Conservation (phyloP, 345 rosid species). For the Reutealis trisperma region DNA sequence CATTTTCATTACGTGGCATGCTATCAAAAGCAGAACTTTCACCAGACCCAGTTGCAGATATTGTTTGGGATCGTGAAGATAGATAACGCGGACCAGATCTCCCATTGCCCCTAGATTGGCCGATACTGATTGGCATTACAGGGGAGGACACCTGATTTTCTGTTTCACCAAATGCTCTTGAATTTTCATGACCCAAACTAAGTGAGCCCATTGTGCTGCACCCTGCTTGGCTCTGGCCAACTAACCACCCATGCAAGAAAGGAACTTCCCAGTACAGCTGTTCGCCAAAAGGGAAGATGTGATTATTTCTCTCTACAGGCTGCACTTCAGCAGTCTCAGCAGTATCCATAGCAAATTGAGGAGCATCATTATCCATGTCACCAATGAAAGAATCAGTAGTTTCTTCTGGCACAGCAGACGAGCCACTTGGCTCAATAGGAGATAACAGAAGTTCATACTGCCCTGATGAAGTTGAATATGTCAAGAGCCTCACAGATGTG, state of each 20-base stretch:
- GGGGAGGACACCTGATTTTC: not conserved
- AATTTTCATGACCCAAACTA: conserved; percentile 38
- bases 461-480: conserved; percentile 38
- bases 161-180: not conserved
- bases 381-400: conserved; percentile 29
- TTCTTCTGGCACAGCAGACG: conserved; percentile 33
- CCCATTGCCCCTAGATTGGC: conserved; percentile 49
- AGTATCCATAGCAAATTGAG: conserved; percentile 39
- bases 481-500: conserved; percentile 44
- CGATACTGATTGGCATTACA: conserved; percentile 48
- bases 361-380: conserved; percentile 40
- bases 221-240: conserved; percentile 71
- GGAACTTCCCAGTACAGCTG: conserved; percentile 63
- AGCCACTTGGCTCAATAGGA: conserved; percentile 48
- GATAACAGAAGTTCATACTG: conserved; percentile 36
- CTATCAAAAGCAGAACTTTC: conserved; percentile 74
- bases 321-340: conserved; percentile 70
- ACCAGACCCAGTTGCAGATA: conserved; percentile 43
- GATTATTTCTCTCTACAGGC: conserved; percentile 48
- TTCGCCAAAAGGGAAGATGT: conserved; percentile 50
- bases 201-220: conserved; percentile 42
- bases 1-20: conserved; percentile 37
- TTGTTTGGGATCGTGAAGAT: conserved; percentile 28
- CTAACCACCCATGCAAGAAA: conserved; percentile 75
- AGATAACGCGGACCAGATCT: conserved; percentile 45